Evolutionary conservation across 2,329 filamentous ascomycete species (phyloP).

Genomic region (Trichoderma asperellum): DNA sequence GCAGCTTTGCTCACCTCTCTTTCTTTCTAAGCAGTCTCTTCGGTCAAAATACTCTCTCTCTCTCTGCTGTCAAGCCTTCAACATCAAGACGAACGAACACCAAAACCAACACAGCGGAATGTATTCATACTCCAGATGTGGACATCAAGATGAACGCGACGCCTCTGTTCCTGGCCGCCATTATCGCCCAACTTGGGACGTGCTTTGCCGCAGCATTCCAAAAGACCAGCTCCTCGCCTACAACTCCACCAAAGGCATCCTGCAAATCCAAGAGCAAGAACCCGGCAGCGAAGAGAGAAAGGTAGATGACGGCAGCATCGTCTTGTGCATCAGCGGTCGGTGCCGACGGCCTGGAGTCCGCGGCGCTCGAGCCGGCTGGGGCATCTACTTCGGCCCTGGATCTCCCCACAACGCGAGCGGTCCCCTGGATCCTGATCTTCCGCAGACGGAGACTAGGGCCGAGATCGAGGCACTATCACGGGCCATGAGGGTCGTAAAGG

Average conservation of each 20-base stretch:
- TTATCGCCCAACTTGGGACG: neutral
- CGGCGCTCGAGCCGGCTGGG: slow-evolving; percentile 33
- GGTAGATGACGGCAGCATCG: slow-evolving; percentile 16
- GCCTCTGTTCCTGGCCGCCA: neutral
- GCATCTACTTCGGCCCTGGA: slow-evolving; percentile 35
- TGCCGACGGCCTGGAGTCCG: slow-evolving; percentile 34
- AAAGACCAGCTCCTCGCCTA: neutral
- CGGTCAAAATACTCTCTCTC: no score
- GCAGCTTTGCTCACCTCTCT: no score
- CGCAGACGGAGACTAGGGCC: neutral
- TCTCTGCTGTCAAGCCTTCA: neutral
- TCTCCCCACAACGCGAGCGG: slow-evolving; percentile 33
- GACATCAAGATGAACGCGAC: neutral
- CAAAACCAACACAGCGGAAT: neutral
- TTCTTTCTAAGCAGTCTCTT: no score
- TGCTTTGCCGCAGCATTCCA: neutral
- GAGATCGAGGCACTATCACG: slow-evolving; percentile 5
- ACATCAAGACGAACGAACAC: neutral
- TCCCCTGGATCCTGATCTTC: neutral
- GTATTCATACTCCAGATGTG: neutral
- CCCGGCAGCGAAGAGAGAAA: neutral
- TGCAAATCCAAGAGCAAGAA: neutral
- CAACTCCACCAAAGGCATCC: neutral
- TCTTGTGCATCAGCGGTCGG: slow-evolving; percentile 36
- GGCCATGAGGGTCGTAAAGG: neutral